A percentile compares a stretch with the other conserved stretches of the same genome.
Conservation (phyloP, 768 basidiomycete genomes). For the Mrakia gelida region DNA sequence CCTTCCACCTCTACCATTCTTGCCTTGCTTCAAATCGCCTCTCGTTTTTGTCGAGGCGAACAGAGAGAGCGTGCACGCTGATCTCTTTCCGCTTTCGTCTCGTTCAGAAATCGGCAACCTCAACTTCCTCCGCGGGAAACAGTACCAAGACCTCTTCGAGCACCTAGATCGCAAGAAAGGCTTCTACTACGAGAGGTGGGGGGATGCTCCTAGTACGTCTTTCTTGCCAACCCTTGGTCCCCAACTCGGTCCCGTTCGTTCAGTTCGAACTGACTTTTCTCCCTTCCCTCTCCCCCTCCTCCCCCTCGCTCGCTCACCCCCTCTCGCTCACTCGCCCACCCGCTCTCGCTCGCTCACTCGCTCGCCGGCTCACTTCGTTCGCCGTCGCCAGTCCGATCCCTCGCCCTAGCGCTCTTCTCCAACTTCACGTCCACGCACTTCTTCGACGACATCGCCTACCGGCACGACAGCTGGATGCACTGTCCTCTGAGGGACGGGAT, state of each 20-base stretch:
- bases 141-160: slow-evolving; percentile 25
- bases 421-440: slow-evolving; percentile 18
- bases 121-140: slow-evolving; percentile 18
- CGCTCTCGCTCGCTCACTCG: background rate
- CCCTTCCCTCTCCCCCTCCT: background rate
- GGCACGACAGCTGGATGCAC: slow-evolving; percentile 14
- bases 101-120: slow-evolving; percentile 24
- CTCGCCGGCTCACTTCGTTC: background rate
- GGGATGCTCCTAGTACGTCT: slow-evolving; percentile 29
- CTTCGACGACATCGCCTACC: slow-evolving; percentile 28
- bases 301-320: background rate
- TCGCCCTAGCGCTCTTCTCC: slow-evolving; percentile 22
- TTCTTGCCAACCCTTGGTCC: too few relatives aligned
- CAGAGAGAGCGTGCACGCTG: background rate
- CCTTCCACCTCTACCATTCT: too few relatives aligned
- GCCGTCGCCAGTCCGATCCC: slow-evolving; percentile 10
- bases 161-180: slow-evolving; percentile 21
- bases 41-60: too few relatives aligned
- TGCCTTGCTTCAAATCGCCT: too few relatives aligned
- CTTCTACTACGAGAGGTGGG: slow-evolving; percentile 29
- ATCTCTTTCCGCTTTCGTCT: background rate
- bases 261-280: background rate
- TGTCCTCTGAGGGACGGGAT: slow-evolving; percentile 7
- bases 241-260: too few relatives aligned
- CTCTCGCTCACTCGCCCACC: background rate